Evolutionary conservation across 2,329 filamentous ascomycete species (phyloP), one percentile per base, ranked within the genome.

Genomic region (Botrytis elliptica): DNA sequence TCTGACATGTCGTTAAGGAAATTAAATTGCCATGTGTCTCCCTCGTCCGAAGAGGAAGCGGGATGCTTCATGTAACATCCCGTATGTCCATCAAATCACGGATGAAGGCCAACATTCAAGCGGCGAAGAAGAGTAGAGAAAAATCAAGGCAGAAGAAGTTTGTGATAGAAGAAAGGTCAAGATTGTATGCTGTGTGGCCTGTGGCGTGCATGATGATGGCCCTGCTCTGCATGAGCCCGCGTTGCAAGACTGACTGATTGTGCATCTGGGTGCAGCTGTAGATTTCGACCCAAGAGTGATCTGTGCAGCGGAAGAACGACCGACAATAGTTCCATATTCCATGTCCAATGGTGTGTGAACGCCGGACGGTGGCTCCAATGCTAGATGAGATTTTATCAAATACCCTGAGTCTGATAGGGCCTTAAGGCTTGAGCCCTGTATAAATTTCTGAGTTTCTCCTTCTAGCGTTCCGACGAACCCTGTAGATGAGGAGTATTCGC

Each of bases 231-330:
- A 72, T 66, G 60, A 67, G 33, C 40, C n/a, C 29, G 29, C 52
- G 46, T 49, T 67, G 70, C 70, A 72, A 69, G 66, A 69, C 66
- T 69, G 66, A 25, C n/a, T 36, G 36, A 22, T 46, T 65, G 36
- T 68, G 65, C 49, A 57, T 68, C 40, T 42, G 20, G 44, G n/a
- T 57, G 66, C 66, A 69, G n/a, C 46, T 72, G 70, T 55, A 72
- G 70, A 72, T 49, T 44, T 69, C 20, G 64, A 72, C 63, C 71
- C 57, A 49, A 33, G 63, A 46, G 52, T 72, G 71, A 72, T 72
- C 71, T 69, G 71, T 72, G 71, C 71, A 69, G 64, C 71, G 63
- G 62, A 60, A 59, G 52, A 68, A 72, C 52, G 49, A 49, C 36
- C 62, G 46, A 67, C 40, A 68, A 68, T 55, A 36, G 46, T 55